Conservation (phyloP, 2,329 filamentous ascomycete species). For the Talaromyces sp. region DNA sequence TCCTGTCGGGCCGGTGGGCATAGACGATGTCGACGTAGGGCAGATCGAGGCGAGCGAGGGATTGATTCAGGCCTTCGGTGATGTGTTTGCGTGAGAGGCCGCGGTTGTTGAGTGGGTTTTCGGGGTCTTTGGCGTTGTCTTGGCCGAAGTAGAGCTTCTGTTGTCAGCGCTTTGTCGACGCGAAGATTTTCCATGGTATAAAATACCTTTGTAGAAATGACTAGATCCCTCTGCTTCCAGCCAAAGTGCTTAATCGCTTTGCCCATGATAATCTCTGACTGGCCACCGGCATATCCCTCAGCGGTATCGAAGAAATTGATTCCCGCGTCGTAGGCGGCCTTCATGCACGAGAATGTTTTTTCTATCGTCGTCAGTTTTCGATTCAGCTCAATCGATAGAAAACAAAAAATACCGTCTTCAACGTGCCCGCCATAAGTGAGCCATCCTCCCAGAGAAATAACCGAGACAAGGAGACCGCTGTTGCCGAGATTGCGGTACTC, state of each 20-base stretch:
- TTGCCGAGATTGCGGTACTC: conserved; percentile 68
- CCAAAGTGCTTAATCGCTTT: conserved; percentile 55
- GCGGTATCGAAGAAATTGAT: conserved; percentile 58
- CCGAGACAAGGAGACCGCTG: conserved; percentile 70
- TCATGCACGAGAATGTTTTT: conserved; percentile 42
- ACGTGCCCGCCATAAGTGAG: conserved; percentile 73
- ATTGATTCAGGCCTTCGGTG: conserved; percentile 61
- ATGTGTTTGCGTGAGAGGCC: conserved; percentile 68
- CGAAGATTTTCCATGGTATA: too few relatives aligned
- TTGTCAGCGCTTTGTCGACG: too few relatives aligned
- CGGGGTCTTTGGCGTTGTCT: conserved; percentile 57
- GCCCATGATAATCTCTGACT: conserved; percentile 55
- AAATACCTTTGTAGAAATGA: conserved; percentile 54
- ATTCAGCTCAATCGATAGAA: neutral
- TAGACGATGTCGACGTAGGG: conserved; percentile 70
- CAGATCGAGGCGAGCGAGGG: conserved; percentile 59
- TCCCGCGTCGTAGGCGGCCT: conserved; percentile 55
- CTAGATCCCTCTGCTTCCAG: conserved; percentile 57
- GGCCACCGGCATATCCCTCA: conserved; percentile 52
- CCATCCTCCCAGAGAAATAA: conserved; percentile 61
- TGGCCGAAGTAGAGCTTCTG: conserved; percentile 60
- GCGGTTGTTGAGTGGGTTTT: conserved; percentile 62
- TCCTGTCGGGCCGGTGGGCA: conserved; percentile 64
- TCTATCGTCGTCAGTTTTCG: conserved; percentile 19
- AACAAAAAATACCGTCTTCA: conserved; percentile 52